Evolutionary conservation across 192 early-diverging fungal genomes (phyloP), one percentile per base, ranked within the genome.

Genomic region (Backusella morwellensis): DNA sequence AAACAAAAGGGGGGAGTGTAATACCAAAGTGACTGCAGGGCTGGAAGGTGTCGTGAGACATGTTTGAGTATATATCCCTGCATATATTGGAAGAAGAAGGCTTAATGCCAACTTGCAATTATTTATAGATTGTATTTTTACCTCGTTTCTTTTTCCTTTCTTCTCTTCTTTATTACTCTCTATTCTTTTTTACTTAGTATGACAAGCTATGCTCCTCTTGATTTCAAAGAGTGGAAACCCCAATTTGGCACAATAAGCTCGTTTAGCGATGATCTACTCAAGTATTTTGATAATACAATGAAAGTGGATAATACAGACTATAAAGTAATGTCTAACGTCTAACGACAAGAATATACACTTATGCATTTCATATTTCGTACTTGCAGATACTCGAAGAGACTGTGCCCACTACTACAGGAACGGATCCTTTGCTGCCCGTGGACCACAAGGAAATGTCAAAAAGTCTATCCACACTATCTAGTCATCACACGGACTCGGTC

Each of bases 241-340:
- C 32, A 40, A 21, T 72, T 72, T 72, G 42, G 42, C 35, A 56
- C 35, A 0, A 36, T 35, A 14, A 56, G 35, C 35, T 63, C 73
- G 12, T 74, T 74, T 29, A 59, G 36, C 8, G 54, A 34, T 35
- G 73, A 74, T 36, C 38, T 74, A 17, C 32, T 74, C n/a, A 35
- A 74, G n/a, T 56, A 74, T 35, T 74, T 74, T 66, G 54, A 74
- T 42, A 40, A 36, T 15, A 66, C 35, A 70, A 9, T 38, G 56
- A 63, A 63, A 70, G 35, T 38, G 4, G 21, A 40, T 12, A 21
- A 6, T 41, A 36, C 35, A 17, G 35, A 69, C 35, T n/a, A 69
- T 35, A 70, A 70, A 23, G 68, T 70, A 70, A 26, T 40, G 35
- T 70, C 15, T 41, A 6, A 11, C 19, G 41, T 63, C 21, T 63